Evolutionary conservation across 768 basidiomycete genomes (phyloP), one percentile per base, ranked within the genome.

Genomic region (Sarcodon sp.): DNA sequence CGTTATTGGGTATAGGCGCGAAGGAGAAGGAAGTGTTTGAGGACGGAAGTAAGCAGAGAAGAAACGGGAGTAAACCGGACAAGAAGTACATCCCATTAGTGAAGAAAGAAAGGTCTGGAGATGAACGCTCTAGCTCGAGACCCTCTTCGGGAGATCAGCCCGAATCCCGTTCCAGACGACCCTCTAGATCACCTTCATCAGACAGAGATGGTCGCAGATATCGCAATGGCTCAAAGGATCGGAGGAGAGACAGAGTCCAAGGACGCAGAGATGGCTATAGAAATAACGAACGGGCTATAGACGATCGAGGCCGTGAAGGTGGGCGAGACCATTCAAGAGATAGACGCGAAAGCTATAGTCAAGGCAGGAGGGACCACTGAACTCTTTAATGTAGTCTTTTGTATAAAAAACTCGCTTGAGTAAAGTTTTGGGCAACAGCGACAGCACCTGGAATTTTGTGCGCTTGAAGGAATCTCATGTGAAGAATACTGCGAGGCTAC

Each of bases 1-100:
- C 91, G 0, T 64, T 98, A 10, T 66, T 98, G 8, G 96, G 94
- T 0, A 84, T 99, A 31, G 93, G 96, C 2, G 96, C 96, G 2
- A 98, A 96, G 59, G 86, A 93, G 56, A 73, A 75, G 54, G 80
- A 85, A 56, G 70, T 75, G 0, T 71, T 76, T 4, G 83, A 88
- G 49, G 79, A 87, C 51, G 85, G 84, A 15, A 77, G 67, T 56
- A 69, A 61, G 61, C 77, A 70, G 65, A 74, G 69, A 58, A 64
- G 64, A 50, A 65, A 64, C 36, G 53, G 51, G 54, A 72, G 65
- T 55, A 66, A 72, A 33, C 75, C 75, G 3, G 87, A 89, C 47
- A 79, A 77, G 66, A 76, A 79, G 55, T 98, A 96, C 59, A 67
- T 92, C 27, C 93, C 96, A 9, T 68, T 98, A 32, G 58, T 90